These are phyloP conservation scores for Trypanosomatidae sp. DNA, from an alignment of 208 protist species.

Conservation along the genomic window DNA sequence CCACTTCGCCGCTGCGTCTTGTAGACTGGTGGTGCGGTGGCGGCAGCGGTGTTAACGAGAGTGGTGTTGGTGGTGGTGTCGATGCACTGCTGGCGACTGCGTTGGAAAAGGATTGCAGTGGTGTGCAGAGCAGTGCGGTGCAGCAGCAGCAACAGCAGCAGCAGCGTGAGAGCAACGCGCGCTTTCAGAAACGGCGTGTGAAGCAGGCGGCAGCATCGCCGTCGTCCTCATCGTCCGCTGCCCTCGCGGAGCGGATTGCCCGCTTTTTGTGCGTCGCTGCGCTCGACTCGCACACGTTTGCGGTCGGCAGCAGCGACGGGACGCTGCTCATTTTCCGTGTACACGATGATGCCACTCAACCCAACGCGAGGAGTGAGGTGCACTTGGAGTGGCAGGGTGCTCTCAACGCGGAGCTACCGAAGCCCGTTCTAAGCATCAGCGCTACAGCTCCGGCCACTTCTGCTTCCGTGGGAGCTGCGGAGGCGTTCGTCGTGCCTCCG, in stretches of 20 bases:
- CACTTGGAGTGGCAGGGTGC: constrained; percentile 16
- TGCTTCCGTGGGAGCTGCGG: too few relatives aligned
- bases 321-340: constrained; percentile 36
- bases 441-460: neutral
- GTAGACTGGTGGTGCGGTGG: constrained; percentile 26
- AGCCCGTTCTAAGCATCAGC: constrained; percentile 43
- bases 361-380: neutral
- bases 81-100: too few relatives aligned
- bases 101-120: too few relatives aligned
- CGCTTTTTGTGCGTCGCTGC: constrained; percentile 55
- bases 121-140: too few relatives aligned
- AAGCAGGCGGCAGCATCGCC: neutral
- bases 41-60: too few relatives aligned
- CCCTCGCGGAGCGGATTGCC: constrained; percentile 39
- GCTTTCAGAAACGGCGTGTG: constrained; percentile 11
- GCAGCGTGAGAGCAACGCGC: neutral
- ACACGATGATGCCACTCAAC: neutral
- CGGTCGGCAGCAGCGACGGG: constrained; percentile 73
- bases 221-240: neutral
- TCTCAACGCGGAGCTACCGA: constrained; percentile 14
- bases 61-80: too few relatives aligned
- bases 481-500: too few relatives aligned
- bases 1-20: constrained; percentile 23
- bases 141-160: too few relatives aligned
- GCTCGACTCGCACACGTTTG: constrained; percentile 15